These are phyloP conservation scores for Mucor saturninus DNA, from an alignment of 371 early-diverging fungal species.

Conservation along the genomic window DNA sequence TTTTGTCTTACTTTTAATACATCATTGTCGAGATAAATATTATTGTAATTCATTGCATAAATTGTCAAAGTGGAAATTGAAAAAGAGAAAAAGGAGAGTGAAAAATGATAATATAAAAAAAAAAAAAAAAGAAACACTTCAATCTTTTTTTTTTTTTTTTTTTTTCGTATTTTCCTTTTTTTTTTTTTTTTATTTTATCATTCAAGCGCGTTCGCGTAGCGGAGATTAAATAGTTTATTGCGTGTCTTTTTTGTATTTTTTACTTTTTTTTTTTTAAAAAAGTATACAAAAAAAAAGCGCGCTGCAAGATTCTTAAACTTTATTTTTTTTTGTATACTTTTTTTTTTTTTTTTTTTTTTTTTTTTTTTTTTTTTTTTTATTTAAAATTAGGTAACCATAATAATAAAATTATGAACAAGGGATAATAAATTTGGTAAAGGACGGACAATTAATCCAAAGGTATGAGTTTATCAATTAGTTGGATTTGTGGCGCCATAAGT, in stretches of 20 bases:
- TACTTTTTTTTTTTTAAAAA: neutral
- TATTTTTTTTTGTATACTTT: neutral
- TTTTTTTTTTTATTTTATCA: neutral
- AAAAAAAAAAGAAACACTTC: neutral
- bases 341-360: constrained; percentile 9
- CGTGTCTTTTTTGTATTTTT: neutral
- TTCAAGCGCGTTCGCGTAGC: neutral
- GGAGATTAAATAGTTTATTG: neutral
- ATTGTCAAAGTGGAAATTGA: neutral
- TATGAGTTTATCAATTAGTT: neutral
- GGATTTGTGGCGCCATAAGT: constrained; percentile 20
- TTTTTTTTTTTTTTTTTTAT: constrained; percentile 6
- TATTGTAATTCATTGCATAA: constrained; percentile 14
- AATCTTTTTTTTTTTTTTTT: constrained; percentile 6
- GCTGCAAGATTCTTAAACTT: neutral
- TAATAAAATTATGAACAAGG: neutral
- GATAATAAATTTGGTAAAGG: neutral
- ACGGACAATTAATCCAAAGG: neutral
- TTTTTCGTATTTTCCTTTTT: constrained; percentile 7
- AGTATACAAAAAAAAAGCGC: constrained; percentile 7
- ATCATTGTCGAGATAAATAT: constrained; percentile 4
- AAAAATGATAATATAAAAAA: constrained; percentile 5
- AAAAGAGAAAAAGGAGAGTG: constrained; percentile 1
- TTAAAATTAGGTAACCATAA: neutral
- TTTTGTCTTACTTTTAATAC: constrained; percentile 7